Percentiles rank a stretch among this genome's conserved stretches.
Conservation (phyloP, 108 stramenopile species). For the Nitzschia sp. region DNA sequence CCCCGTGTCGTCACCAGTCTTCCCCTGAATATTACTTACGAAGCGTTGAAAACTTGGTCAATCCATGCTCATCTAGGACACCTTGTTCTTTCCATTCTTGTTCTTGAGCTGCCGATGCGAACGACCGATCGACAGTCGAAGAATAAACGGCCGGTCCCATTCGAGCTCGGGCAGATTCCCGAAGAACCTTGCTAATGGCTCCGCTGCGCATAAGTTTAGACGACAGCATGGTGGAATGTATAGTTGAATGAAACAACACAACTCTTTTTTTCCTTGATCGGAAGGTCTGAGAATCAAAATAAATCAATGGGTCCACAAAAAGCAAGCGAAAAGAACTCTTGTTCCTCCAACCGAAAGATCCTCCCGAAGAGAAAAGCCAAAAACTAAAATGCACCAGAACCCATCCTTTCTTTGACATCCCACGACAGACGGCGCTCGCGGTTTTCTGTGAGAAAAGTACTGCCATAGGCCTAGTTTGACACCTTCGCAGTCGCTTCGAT, state of each 20-base stretch:
- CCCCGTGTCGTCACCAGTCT: no score
- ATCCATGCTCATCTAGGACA: constrained; percentile 59
- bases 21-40: constrained; percentile 35
- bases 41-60: constrained; percentile 68
- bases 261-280: no score
- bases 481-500: background rate
- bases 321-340: no score
- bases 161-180: background rate
- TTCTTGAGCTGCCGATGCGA: constrained; percentile 31
- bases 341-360: no score
- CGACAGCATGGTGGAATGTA: background rate
- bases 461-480: background rate
- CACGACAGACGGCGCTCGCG: no score
- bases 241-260: no score
- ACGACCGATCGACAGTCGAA: constrained; percentile 6
- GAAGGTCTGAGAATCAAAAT: no score
- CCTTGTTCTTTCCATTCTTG: constrained; percentile 51
- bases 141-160: background rate
- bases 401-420: no score
- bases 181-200: background rate
- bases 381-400: no score
- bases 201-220: constrained; percentile 3
- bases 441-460: background rate
- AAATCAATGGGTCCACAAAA: no score
- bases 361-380: no score